Base-by-base conservation (phyloP, 352 stramenopile species). In the Globisporangium middletonii region DNA sequence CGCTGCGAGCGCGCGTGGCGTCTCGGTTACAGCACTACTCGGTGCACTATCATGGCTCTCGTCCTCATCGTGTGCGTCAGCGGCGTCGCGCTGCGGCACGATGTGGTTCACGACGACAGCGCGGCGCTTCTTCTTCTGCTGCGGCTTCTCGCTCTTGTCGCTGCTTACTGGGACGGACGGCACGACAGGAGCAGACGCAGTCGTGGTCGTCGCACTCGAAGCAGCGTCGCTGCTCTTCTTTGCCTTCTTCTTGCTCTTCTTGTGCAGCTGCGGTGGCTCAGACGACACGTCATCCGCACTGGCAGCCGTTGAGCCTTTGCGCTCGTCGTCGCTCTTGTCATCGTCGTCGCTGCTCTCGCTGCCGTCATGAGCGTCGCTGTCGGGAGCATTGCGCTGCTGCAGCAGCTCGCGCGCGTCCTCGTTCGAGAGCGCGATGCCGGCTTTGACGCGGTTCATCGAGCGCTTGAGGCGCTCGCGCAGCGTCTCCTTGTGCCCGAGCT, bases 401-500 rank as follows among this genome's bases (percentile, higher is more conserved):
- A 88, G 63, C 26, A 94, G 69, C 56, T 94, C 83, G 18, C 66
- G 59, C 50, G 76, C 65, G 18, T 80, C 75, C 18, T 72, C 67
- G 0, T 70, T 59, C 2, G 78, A 74, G 18, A 94, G 71, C 23
- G 72, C 58, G 41, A 94, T 64, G 3, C 84, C 84, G 19, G 81
- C 81, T 55, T 92, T 91, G 46, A 92, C 71, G 9, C 75, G 62
- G 60, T 89, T 91, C 56, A 94, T 68, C 9, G 82, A 87, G 38
- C 81, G 80, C 67, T 90, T 89, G 26, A 92, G 67, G 0, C 83
- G 80, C 46, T 92, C 81, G 13, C 77, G 72, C 56, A 92, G 64
- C 50, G 82, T 94, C 69, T 92, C 79, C 51, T 89, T 90, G 71
- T 94, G 82, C 3, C 84, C 84, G 41, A 94, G 71, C 48, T 79